A percentile compares a stretch with the other conserved stretches of the same genome.
Evolutionary conservation across 225 moss, liverwort and hornwort genomes (phyloP).

Genomic region (Takakia lepidozioides): DNA sequence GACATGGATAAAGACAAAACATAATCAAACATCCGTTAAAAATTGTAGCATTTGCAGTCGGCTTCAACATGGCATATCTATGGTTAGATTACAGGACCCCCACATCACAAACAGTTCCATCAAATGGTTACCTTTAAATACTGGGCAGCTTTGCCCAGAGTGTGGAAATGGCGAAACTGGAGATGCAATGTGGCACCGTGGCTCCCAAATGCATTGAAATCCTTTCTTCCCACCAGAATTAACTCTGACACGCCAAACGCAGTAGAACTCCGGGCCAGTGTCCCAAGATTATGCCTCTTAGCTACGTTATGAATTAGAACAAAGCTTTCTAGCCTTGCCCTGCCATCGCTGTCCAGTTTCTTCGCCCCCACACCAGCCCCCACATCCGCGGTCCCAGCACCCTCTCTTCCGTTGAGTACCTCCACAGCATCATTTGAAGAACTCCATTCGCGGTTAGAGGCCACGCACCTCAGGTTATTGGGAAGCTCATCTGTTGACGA

Average conservation of each 20-base stretch:
- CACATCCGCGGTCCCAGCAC: conserved; percentile 6
- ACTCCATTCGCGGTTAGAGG: conserved; percentile 6
- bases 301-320: conserved; percentile 86
- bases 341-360: conserved; percentile 8
- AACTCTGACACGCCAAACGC: conserved; percentile 93
- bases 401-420: conserved; percentile 6
- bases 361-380: conserved; percentile 1
- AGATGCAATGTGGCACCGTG: conserved; percentile 91
- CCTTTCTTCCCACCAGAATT: conserved; percentile 87
- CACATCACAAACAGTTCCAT: too few relatives aligned
- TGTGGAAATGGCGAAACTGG: conserved; percentile 90
- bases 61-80: too few relatives aligned
- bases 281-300: conserved; percentile 94
- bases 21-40: too few relatives aligned
- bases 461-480: conserved; percentile 9
- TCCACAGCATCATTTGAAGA: conserved; percentile 6
- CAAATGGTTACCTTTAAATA: conserved; percentile 72
- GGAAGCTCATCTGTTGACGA: conserved; percentile 4
- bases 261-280: conserved; percentile 89
- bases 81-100: too few relatives aligned
- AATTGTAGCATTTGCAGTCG: too few relatives aligned
- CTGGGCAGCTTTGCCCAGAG: conserved; percentile 63
- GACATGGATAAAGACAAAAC: too few relatives aligned
- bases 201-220: conserved; percentile 97
- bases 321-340: conserved; percentile 43